Evolutionary conservation across 331 rosid genomes (phyloP).

Genomic region (Quercus lobata): DNA sequence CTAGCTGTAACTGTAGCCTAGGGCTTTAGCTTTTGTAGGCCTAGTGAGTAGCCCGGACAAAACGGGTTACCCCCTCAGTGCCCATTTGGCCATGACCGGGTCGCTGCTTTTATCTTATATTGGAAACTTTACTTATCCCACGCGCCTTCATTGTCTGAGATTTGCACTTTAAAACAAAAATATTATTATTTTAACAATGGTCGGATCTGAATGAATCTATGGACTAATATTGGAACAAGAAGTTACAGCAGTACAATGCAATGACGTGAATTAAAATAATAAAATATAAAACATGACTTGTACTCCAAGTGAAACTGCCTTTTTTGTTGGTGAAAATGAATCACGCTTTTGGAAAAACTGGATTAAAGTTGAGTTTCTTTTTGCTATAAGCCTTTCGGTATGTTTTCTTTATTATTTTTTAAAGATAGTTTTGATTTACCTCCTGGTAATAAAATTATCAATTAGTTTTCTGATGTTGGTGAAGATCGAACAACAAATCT

Average conservation of each 20-base stretch:
- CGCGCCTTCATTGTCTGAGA: conserved; percentile 21
- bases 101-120: conserved; percentile 17
- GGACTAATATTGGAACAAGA: too few relatives aligned
- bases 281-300: not conserved
- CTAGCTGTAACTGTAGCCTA: not conserved
- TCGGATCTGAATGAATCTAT: too few relatives aligned
- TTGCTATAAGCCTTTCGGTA: not conserved
- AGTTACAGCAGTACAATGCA: too few relatives aligned
- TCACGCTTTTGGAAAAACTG: not conserved
- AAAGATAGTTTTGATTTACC: too few relatives aligned
- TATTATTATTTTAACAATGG: too few relatives aligned
- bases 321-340: not conserved
- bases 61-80: conserved; percentile 48
- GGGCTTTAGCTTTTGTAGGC: not conserved
- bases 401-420: too few relatives aligned
- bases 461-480: fast-evolving
- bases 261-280: too few relatives aligned
- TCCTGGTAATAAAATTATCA: fast-evolving
- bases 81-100: conserved; percentile 25
- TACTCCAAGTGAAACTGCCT: not conserved
- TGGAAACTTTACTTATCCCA: conserved; percentile 13
- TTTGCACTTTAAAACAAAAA: too few relatives aligned
- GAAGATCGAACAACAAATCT: fast-evolving
- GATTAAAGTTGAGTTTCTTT: not conserved
- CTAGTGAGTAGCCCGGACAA: conserved; percentile 45